Base-by-base conservation (phyloP, 2,329 filamentous ascomycete species). In the Neocatenulostroma microsporum region DNA sequence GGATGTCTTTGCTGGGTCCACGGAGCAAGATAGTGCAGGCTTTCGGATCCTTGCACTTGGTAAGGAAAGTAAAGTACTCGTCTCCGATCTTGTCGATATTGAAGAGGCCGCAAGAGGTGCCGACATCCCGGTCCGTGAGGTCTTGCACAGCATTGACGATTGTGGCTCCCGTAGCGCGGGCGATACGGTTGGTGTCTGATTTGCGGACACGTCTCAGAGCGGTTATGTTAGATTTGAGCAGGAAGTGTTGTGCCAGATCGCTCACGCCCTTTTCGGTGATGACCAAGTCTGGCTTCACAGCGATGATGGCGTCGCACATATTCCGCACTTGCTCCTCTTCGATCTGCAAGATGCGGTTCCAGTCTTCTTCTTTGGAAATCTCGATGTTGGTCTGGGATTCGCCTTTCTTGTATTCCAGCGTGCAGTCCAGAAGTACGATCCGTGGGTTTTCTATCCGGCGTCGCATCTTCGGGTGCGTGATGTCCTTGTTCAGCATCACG, bases 401-500 rank as follows among this genome's bases (percentile, higher is more conserved):
- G 61, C 91, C 91, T 78, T 98, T 98, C 75, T 98, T 98, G 74
- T 98, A 98, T 70, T 98, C 91, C 41, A 98, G 70, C 27, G 91
- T 80, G 70, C 91, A 98, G 65, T 98, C 91, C 39, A 98, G 75
- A 44, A 98, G 75, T 42, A 98, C 69, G 46, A 98, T 89, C 51
- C 89, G 78, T 29, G 91, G 91, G 69, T 96, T 96, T 68, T 94
- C 88, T 66, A 98, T 98, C 66, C 79, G 79, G 66, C 91, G 78
- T 64, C 91, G 82, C 91, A 98, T 98, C 74, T 95, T 96, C 48
- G 91, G 91, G 67, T 98, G 91, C 57, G 91, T 98, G 62, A 98
- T 98, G 67, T 98, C 91, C 73, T 98, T 98, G 77, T 98, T 98
- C 59, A 98, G 75, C 91, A 98, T 98, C 48, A 98, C 86, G 54